phyloP scores from a whole-genome alignment of 345 rosid species.

The Populus nigra region DNA sequence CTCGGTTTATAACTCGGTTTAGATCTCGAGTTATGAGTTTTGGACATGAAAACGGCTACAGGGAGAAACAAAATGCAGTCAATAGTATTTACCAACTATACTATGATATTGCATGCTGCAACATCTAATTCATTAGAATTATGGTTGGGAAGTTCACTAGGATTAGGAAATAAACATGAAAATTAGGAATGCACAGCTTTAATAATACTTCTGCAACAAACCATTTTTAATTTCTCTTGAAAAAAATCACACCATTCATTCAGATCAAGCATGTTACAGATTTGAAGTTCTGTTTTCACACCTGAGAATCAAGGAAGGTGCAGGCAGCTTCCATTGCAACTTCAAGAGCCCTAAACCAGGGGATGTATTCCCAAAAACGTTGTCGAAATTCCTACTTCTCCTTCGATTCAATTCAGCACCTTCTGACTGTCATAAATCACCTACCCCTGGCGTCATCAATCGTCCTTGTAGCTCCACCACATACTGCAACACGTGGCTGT shows the following conservation, averaged over 20 bases:
- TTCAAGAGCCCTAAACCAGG: slow-evolving; percentile 94
- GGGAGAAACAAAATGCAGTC: neutral
- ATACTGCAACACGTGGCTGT: slow-evolving; percentile 87
- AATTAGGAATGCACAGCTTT: neutral
- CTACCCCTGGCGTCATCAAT: slow-evolving; percentile 51
- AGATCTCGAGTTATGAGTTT: too few species aligned
- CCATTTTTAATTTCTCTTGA: neutral
- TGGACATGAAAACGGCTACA: neutral
- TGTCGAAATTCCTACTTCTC: slow-evolving; percentile 67
- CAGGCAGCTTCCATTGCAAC: slow-evolving; percentile 96
- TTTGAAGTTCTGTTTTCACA: slow-evolving; percentile 26
- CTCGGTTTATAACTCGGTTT: too few species aligned
- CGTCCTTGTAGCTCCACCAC: slow-evolving; percentile 91
- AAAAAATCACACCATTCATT: neutral
- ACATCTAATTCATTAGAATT: neutral
- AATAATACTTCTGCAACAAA: neutral
- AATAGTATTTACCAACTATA: neutral
- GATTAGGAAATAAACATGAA: neutral
- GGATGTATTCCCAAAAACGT: slow-evolving; percentile 55
- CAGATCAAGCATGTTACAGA: slow-evolving; percentile 5
- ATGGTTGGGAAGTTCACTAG: neutral
- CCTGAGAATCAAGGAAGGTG: slow-evolving; percentile 97
- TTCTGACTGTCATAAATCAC: slow-evolving; percentile 76
- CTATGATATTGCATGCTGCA: neutral
- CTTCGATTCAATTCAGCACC: slow-evolving; percentile 48